A percentile compares a stretch with the other conserved stretches of the same genome.
phyloP scores from a whole-genome alignment of 2,329 filamentous ascomycete species.

The Neoarthrinium moseri region DNA sequence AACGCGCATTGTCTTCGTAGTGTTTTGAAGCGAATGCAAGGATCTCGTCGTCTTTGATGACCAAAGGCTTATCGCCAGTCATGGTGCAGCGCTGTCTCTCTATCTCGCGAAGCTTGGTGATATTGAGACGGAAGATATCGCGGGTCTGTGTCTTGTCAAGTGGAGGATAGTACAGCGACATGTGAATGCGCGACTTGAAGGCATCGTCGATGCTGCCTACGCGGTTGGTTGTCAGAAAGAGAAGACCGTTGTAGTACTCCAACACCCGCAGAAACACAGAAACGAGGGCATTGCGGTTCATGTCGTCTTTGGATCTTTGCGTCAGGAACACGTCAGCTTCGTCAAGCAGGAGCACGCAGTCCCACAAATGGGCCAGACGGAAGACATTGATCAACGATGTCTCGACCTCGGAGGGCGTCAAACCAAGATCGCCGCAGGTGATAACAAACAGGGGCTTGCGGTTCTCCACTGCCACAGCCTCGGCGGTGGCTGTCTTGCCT shows the following conservation, averaged over 20 bases:
- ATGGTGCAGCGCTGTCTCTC: slow-evolving; percentile 1
- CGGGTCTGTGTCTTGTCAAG: slow-evolving; percentile 35
- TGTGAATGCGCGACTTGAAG: slow-evolving; percentile 40
- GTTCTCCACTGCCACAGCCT: slow-evolving; percentile 39
- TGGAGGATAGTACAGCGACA: slow-evolving; percentile 34
- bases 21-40: neutral
- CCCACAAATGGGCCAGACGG: slow-evolving; percentile 33
- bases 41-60: slow-evolving; percentile 1
- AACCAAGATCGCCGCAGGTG: slow-evolving; percentile 46
- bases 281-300: slow-evolving; percentile 33
- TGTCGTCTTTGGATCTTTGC: slow-evolving; percentile 26
- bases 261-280: slow-evolving; percentile 37
- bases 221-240: slow-evolving; percentile 44
- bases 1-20: slow-evolving; percentile 23
- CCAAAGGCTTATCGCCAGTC: neutral
- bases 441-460: slow-evolving; percentile 46
- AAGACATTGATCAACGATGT: slow-evolving; percentile 39
- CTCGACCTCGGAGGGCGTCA: slow-evolving; percentile 41
- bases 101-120: slow-evolving; percentile 15
- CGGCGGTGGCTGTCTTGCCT: slow-evolving; percentile 47
- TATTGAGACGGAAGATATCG: slow-evolving; percentile 40
- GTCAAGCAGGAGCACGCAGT: slow-evolving; percentile 27
- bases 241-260: slow-evolving; percentile 25
- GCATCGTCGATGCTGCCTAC: slow-evolving; percentile 42
- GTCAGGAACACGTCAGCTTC: slow-evolving; percentile 28